Evolutionary conservation across 495 filamentous ascomycete genomes (phyloP).

Genomic region (Penicillium argentinense): DNA sequence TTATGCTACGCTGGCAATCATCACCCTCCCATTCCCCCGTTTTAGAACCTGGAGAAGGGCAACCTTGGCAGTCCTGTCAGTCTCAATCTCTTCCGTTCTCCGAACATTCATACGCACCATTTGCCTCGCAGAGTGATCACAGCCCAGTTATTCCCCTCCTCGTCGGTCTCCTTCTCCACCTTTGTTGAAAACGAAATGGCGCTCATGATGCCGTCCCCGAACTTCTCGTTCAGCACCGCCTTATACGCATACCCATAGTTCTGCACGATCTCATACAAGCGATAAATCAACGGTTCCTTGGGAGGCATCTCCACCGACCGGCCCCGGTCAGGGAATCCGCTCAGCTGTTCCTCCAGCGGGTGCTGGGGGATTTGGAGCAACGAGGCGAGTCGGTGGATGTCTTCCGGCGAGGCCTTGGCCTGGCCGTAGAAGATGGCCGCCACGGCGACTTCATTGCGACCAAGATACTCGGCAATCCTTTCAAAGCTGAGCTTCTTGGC

Average conservation of each 20-base stretch:
- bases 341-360: constrained; percentile 59
- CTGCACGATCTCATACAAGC: constrained; percentile 95
- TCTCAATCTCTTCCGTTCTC: background rate
- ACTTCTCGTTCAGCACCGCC: constrained; percentile 96
- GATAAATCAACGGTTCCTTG: constrained; percentile 88
- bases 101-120: constrained; percentile 69
- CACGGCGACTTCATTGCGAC: constrained; percentile 83
- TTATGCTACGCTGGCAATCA: too few relatives aligned
- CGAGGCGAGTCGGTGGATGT: constrained; percentile 68
- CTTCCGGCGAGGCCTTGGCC: constrained; percentile 73
- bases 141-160: constrained; percentile 78
- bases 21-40: background rate
- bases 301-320: constrained; percentile 89
- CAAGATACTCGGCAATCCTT: constrained; percentile 70
- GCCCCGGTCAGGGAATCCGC: constrained; percentile 80
- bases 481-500: constrained; percentile 75
- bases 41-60: constrained; percentile 62
- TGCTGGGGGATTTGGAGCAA: constrained; percentile 63
- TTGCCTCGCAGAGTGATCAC: constrained; percentile 91
- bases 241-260: constrained; percentile 98
- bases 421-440: constrained; percentile 97
- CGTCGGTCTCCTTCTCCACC: constrained; percentile 94
- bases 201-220: constrained; percentile 98
- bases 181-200: constrained; percentile 91
- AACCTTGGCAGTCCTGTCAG: constrained; percentile 46